Evolutionary conservation across 805 yeast species (phyloP).

Genomic region (Cyberlindnera maritima): DNA sequence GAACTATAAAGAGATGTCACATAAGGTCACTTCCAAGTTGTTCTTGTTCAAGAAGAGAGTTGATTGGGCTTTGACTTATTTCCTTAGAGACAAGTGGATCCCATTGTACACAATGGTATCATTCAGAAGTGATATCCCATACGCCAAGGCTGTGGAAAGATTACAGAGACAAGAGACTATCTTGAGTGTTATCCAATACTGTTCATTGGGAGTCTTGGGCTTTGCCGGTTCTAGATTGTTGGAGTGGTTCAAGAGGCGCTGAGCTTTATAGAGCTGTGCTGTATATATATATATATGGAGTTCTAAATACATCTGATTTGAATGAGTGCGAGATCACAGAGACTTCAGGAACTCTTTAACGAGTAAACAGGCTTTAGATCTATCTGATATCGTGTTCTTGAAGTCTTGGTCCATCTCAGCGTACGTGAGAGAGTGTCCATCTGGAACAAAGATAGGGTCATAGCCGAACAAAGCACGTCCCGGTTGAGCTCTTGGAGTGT

Average conservation of each 20-base stretch:
- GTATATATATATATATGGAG: neutral
- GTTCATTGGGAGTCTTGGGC: conserved; percentile 1
- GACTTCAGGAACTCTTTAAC: conserved; percentile 51
- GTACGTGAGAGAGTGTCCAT: conserved; percentile 68
- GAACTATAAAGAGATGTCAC: conserved; percentile 86
- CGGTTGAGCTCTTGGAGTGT: conserved; percentile 50
- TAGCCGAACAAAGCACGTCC: conserved; percentile 71
- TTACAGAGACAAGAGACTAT: conserved; percentile 55
- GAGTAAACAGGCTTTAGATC: conserved; percentile 71
- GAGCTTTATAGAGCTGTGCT: neutral
- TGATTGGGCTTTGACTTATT: conserved; percentile 61
- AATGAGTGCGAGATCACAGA: too few species aligned
- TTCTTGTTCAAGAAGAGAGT: conserved; percentile 65
- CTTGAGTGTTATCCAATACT: conserved; percentile 30
- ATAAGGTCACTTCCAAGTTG: conserved; percentile 60
- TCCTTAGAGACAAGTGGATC: conserved; percentile 65
- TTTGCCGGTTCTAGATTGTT: conserved; percentile 5
- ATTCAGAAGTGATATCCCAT: conserved; percentile 78
- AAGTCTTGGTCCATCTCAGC: conserved; percentile 80
- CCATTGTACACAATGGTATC: conserved; percentile 93
- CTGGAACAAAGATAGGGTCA: conserved; percentile 88
- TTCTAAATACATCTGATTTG: too few species aligned
- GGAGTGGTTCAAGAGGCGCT: conserved; percentile 4
- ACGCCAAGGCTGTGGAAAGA: conserved; percentile 60
- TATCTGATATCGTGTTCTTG: conserved; percentile 80